Percentiles rank a stretch among this genome's conserved stretches.
These are phyloP conservation scores for Hemerocallis citrina DNA, from an alignment of 106 monocot species.

Conservation along the genomic window DNA sequence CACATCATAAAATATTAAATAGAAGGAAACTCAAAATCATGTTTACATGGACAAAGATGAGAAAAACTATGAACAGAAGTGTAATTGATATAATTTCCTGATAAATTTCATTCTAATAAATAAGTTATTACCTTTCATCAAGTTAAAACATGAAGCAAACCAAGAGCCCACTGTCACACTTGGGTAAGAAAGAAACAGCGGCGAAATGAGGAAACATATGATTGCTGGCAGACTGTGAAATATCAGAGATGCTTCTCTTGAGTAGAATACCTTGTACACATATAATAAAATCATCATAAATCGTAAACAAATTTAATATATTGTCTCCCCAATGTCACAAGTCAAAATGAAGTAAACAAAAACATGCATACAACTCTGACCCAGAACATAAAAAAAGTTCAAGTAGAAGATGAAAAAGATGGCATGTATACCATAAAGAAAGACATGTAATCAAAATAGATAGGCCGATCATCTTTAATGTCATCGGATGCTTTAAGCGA, in stretches of 20 bases:
- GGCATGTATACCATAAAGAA: conserved; percentile 65
- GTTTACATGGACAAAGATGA: background rate
- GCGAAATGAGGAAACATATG: conserved; percentile 66
- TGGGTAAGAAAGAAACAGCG: conserved; percentile 52
- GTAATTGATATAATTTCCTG: background rate
- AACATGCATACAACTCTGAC: background rate
- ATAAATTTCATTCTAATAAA: background rate
- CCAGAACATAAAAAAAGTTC: background rate
- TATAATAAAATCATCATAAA: background rate
- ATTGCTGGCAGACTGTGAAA: conserved; percentile 65
- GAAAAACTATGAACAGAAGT: background rate
- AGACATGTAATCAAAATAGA: conserved; percentile 84
- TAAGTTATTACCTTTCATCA: conserved; percentile 76
- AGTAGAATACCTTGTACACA: conserved; percentile 68
- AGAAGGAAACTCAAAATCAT: background rate
- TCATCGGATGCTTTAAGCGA: conserved; percentile 16
- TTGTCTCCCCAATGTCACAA: too few relatives aligned
- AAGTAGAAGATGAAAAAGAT: conserved; percentile 6
- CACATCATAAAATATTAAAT: background rate
- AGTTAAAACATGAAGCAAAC: conserved; percentile 30
- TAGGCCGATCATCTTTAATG: conserved; percentile 34
- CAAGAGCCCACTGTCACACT: conserved; percentile 23
- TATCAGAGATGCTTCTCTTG: conserved; percentile 42
- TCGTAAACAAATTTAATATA: too few relatives aligned
- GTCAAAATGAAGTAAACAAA: too few relatives aligned